Base-by-base conservation (phyloP, 257 asterid species). In the Ilex asprella region DNA sequence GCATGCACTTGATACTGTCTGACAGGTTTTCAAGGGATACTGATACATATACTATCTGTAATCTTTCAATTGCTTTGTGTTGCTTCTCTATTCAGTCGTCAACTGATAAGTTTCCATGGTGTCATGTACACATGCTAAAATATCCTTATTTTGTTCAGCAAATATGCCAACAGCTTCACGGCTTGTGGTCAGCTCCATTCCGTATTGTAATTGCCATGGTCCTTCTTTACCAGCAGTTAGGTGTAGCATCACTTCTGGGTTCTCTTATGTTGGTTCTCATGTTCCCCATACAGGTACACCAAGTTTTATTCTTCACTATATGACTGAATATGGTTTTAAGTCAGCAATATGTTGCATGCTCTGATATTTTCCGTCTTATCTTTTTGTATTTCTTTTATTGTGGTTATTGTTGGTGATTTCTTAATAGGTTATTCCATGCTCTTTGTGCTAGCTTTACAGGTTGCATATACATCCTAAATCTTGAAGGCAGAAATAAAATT, bases 151-250 rank as follows among this genome's bases (percentile, higher is more conserved):
- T 62, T 73, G 70, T 76, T 72, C 96, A 92, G 97, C 99, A 88
- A 92, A 73, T 85, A 82, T 78, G 93, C 75, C 99, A 86, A 76
- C 79, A 95, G 56, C 95, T 92, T 43, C 97, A 89, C 70, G 79
- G 91, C 65, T 68, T 92, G 71, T 92, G 97, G 97, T 92, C 99
- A 32, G 95, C 99, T 69, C 97, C 99, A 71, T 84, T 92, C 72
- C 95, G 96, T 39, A 92, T 89, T 58, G 43, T 73, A 39, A 47
- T 86, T 70, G 91, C 99, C 32, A 63, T 92, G 84, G 70, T 82
- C 81, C 97, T 92, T 83, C 97, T 92, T 61, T 92, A 92, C 81
- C 78, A 71, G 81, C 91, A 82, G 71, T 80, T 92, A 70, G 97
- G 99, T 31, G 81, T 82, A 55, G 86, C 99, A 60, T 80, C 97